Conservation (phyloP, 2,329 filamentous ascomycete genomes). For the Cladosporium sp. region DNA sequence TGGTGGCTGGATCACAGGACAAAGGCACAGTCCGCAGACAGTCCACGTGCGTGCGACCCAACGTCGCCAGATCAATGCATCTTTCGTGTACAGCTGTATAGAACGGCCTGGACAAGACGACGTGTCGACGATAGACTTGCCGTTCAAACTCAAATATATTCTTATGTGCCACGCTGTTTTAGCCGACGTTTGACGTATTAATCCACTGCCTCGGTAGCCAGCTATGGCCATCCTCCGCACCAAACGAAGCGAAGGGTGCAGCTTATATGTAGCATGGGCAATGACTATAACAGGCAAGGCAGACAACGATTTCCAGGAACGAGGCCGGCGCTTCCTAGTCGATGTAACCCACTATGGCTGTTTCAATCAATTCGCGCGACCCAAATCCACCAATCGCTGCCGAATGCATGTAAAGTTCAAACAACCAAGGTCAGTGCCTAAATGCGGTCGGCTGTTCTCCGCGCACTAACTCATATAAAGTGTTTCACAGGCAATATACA, state of each 20-base stretch:
- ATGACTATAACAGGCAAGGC: too few species aligned
- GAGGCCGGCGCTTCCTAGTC: background rate
- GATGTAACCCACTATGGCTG: background rate
- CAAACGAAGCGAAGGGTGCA: background rate
- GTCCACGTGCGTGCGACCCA: background rate
- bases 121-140: background rate
- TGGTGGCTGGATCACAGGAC: background rate
- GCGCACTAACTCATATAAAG: background rate
- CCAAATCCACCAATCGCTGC: conserved; percentile 5
- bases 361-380: background rate
- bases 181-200: background rate
- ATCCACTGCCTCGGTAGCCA: background rate
- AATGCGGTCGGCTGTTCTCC: background rate
- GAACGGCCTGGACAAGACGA: background rate
- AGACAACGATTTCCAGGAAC: too few species aligned
- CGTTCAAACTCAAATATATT: background rate
- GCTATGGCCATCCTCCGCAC: background rate
- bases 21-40: background rate
- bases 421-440: background rate
- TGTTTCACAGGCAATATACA: background rate
- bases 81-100: background rate
- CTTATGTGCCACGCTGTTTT: background rate
- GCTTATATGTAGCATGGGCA: too few species aligned
- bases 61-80: background rate
- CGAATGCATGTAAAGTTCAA: background rate